Percentiles rank a stretch among this genome's conserved stretches.
Conservation (phyloP, 371 early-diverging fungal species). For the Mortierella sp. region DNA sequence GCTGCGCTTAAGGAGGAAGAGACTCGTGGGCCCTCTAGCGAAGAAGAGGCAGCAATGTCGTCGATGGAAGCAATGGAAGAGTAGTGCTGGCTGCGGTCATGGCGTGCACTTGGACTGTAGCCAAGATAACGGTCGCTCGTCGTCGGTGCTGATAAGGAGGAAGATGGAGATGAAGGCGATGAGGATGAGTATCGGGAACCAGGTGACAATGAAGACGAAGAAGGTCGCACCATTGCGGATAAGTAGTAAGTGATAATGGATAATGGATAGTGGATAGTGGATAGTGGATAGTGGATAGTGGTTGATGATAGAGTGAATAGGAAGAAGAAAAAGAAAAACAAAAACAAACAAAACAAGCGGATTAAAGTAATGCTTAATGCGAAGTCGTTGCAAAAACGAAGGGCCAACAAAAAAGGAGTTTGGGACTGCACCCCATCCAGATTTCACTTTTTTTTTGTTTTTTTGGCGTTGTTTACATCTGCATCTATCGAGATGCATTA, state of each 20-base stretch:
- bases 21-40: not conserved
- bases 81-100: constrained; percentile 14
- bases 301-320: not conserved
- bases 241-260: too few relatives aligned
- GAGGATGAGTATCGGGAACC: constrained; percentile 16
- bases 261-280: not conserved
- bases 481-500: not conserved
- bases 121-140: constrained; percentile 8
- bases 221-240: not conserved
- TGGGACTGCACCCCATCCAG: not conserved
- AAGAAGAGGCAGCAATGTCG: not conserved
- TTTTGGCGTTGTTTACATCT: not conserved
- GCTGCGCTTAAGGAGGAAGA: not conserved
- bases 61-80: too few relatives aligned
- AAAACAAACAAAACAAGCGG: too few relatives aligned
- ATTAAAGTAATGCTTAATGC: too few relatives aligned
- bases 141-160: not conserved
- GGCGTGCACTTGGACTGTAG: constrained; percentile 9
- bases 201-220: not conserved
- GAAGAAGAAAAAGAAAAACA: not conserved
- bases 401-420: not conserved
- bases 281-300: not conserved
- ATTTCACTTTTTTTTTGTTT: not conserved
- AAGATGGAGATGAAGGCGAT: not conserved
- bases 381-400: too few relatives aligned